Evolutionary conservation across 1,284 basidiomycete genomes (phyloP), one percentile per base, ranked within the genome.

Genomic region (Psilocybe mexicana): DNA sequence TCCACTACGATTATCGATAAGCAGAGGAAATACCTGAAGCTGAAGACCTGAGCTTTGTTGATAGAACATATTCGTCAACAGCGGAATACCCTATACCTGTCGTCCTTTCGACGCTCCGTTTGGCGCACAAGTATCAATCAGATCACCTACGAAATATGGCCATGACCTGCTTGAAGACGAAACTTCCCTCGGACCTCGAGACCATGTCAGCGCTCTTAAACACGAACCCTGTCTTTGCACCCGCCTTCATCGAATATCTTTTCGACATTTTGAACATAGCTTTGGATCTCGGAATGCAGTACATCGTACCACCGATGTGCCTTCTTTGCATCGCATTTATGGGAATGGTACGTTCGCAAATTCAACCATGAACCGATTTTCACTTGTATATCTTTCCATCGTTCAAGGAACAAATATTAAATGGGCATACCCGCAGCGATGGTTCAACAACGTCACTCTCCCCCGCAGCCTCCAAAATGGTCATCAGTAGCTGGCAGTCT

Each of bases 71-170:
- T 30, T 18, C 10, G 3, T 46, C 42, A 40, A 10, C 24, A 11
- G 28, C 38, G 6, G 45, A 54, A 14, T 54, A 35, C 35, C 25
- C 10, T 2, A 47, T 36, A 12, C 48, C 40, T 12, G 23, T 57
- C 10, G 23, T 26, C 40, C 12, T 57, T 26, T 48, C 68, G 30
- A 63, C 67, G 1, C 74, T 58, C 4, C 51, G 57, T 12, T 3
- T 58, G 4, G 57, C 51, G 2, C 42, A 26, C 12, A 58, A 58
- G 42, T 58, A 58, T 33, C 45, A 48, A n/a, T 38, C 53, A 14
- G 38, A 30, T 18, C 35, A 54, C 23, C 46, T 58, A 10, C 10
- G 14, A 3, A 23, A 47, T 2, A 26, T 30, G 26, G 57, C 57
- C 6, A 26, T 40, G 4, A 35, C 10, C 10, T 30, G 55, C 11